Percentiles rank a stretch among this genome's conserved stretches.
phyloP scores from a whole-genome alignment of 768 basidiomycete genomes.

The Phylloporus arenicola region DNA sequence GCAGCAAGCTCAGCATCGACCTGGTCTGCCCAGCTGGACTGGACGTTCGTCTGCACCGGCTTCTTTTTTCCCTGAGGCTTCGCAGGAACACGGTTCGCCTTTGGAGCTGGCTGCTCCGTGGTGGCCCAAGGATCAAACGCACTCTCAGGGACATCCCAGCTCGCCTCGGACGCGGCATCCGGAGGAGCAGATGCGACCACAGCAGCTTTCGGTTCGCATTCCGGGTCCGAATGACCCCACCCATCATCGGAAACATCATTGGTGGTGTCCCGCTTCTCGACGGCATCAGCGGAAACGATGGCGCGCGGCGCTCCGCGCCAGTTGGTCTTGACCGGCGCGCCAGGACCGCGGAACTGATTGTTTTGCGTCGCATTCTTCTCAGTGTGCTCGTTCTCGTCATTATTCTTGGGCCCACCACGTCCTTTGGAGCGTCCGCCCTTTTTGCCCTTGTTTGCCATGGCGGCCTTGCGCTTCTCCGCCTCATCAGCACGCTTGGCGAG shows the following conservation, averaged over 20 bases:
- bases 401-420: constrained; percentile 8
- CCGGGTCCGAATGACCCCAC: constrained; percentile 21
- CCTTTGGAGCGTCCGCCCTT: constrained; percentile 15
- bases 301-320: constrained; percentile 27
- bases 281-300: constrained; percentile 21
- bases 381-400: not conserved
- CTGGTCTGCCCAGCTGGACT: constrained; percentile 26
- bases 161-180: constrained; percentile 15
- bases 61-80: constrained; percentile 6
- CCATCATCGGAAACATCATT: constrained; percentile 6
- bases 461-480: constrained; percentile 14
- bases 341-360: constrained; percentile 23
- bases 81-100: constrained; percentile 1
- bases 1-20: constrained; percentile 16
- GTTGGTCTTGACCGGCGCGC: constrained; percentile 28
- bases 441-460: constrained; percentile 16
- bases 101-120: not conserved
- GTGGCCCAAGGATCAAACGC: constrained; percentile 22
- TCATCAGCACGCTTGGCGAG: constrained; percentile 12
- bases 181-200: not conserved
- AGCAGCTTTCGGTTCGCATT: constrained; percentile 7
- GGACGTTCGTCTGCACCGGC: constrained; percentile 1
- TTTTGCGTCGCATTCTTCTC: constrained; percentile 3
- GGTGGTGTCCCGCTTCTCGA: constrained; percentile 21
- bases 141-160: constrained; percentile 21